Conservation (phyloP, 129 eudicot species). For the Centella asiatica region DNA sequence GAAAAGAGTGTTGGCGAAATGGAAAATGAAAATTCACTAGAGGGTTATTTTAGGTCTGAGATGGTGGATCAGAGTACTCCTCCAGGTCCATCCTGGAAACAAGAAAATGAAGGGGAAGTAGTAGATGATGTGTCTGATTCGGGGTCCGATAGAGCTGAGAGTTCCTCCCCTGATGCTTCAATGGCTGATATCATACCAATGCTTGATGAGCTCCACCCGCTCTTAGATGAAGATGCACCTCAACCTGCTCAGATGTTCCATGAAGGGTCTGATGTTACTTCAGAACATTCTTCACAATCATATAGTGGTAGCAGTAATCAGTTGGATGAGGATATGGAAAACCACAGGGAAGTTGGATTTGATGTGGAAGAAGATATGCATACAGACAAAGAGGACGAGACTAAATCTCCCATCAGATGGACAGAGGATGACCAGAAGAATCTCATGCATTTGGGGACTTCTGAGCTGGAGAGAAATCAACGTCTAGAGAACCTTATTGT, state of each 20-base stretch:
- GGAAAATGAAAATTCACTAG: slow-evolving; percentile 40
- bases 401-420: slow-evolving; percentile 65
- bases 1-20: slow-evolving; percentile 24
- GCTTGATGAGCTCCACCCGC: slow-evolving; percentile 93
- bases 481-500: slow-evolving; percentile 82
- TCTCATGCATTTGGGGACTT: slow-evolving; percentile 78
- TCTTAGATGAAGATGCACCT: slow-evolving; percentile 54
- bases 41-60: slow-evolving; percentile 42
- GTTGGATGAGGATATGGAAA: slow-evolving; percentile 48
- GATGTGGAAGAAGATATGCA: slow-evolving; percentile 33
- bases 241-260: slow-evolving; percentile 27
- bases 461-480: slow-evolving; percentile 75
- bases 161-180: slow-evolving; percentile 88
- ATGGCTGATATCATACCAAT: slow-evolving; percentile 80
- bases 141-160: slow-evolving; percentile 74
- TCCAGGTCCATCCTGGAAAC: slow-evolving; percentile 50
- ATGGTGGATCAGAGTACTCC: slow-evolving; percentile 33
- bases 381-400: slow-evolving; percentile 38
- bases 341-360: slow-evolving; percentile 30
- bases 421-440: slow-evolving; percentile 94
- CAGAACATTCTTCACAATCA: slow-evolving; percentile 31
- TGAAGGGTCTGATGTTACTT: slow-evolving; percentile 40
- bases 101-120: slow-evolving; percentile 33
- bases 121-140: slow-evolving; percentile 44
- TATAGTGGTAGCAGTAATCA: slow-evolving; percentile 31